Evolutionary conservation across 129 eudicot genomes (phyloP).

Genomic region (Flaveria ramosissima): DNA sequence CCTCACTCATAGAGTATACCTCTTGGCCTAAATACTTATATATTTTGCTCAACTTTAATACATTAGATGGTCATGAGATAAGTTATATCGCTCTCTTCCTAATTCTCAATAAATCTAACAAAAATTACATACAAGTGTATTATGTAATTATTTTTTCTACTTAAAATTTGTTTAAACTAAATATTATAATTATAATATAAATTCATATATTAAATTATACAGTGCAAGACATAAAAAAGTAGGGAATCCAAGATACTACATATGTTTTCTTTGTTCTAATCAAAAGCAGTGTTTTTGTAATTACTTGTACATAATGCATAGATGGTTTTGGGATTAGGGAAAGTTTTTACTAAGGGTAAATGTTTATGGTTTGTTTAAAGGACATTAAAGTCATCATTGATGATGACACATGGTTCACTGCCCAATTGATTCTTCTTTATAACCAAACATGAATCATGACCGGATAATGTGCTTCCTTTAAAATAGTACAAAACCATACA

Average conservation of each 20-base stretch:
- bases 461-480: conserved; percentile 34
- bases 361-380: conserved; percentile 11
- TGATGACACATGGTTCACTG: conserved; percentile 40
- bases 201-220: no score
- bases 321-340: conserved; percentile 15
- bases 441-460: conserved; percentile 39
- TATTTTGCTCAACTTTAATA: background rate
- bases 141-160: no score
- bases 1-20: no score
- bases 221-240: background rate
- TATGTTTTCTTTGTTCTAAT: background rate
- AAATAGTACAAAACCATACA: conserved; percentile 11
- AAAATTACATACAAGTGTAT: no score
- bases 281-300: background rate
- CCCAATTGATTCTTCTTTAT: conserved; percentile 32
- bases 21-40: no score
- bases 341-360: conserved; percentile 20
- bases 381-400: conserved; percentile 40
- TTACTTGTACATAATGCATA: conserved; percentile 7
- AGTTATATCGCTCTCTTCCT: background rate
- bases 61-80: background rate
- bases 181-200: no score
- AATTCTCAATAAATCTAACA: no score
- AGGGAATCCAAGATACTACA: background rate
- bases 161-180: no score